Evolutionary conservation across 345 rosid genomes (phyloP).

Genomic region (Ricinus communis): DNA sequence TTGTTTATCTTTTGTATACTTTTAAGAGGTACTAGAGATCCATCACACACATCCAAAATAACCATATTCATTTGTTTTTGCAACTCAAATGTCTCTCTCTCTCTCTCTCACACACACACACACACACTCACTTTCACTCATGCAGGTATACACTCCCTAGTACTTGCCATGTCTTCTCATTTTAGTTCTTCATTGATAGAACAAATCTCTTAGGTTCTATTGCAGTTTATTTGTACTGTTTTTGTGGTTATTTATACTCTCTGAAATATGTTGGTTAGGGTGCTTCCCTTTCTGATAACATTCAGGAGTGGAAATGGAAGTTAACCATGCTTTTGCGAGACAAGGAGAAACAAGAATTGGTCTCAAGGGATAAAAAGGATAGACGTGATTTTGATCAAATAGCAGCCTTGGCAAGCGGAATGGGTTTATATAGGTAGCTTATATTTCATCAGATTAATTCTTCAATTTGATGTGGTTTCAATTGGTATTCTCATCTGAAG

Average conservation of each 20-base stretch:
- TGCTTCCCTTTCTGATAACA: constrained; percentile 32
- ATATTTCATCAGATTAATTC: constrained; percentile 8
- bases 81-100: neutral
- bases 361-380: constrained; percentile 86
- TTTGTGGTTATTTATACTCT: neutral
- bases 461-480: constrained; percentile 5
- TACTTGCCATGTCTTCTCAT: neutral
- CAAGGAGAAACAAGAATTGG: constrained; percentile 61
- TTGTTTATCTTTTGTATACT: neutral
- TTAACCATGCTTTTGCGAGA: constrained; percentile 52
- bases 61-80: neutral
- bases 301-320: constrained; percentile 69
- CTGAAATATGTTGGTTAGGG: constrained; percentile 38
- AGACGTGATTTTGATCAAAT: constrained; percentile 72
- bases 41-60: neutral
- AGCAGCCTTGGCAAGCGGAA: constrained; percentile 59
- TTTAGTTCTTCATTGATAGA: neutral
- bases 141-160: neutral
- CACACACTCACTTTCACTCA: too few species aligned
- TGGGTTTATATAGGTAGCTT: constrained; percentile 80
- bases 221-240: neutral
- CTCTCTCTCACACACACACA: too few species aligned
- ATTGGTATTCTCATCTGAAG: constrained; percentile 23
- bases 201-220: neutral
- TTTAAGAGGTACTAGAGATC: neutral